phyloP scores from a whole-genome alignment of 306 rosid genomes.

The Gastrolobium bilobum region DNA sequence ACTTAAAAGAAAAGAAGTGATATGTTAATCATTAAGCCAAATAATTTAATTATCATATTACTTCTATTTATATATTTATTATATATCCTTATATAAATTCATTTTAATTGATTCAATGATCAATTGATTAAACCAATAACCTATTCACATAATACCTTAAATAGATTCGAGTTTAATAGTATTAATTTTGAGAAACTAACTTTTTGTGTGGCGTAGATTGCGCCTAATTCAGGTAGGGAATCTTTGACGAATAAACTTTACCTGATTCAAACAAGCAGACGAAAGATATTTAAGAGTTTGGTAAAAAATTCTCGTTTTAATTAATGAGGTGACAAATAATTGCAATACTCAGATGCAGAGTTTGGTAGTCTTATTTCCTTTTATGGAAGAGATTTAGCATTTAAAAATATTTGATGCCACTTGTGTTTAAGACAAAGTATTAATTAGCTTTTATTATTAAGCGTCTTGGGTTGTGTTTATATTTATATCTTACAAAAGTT shows the following conservation, averaged over 20 bases:
- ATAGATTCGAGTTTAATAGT: too few relatives aligned
- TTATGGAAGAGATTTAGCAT: background rate
- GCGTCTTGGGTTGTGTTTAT: background rate
- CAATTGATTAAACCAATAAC: too few relatives aligned
- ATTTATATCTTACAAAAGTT: background rate
- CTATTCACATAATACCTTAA: too few relatives aligned
- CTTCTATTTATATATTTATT: too few relatives aligned
- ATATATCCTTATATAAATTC: too few relatives aligned
- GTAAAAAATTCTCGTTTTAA: background rate
- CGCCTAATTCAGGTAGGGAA: background rate
- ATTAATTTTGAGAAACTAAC: background rate
- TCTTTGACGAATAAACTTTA: conserved; percentile 20
- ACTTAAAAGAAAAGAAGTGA: too few relatives aligned
- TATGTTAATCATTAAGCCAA: too few relatives aligned
- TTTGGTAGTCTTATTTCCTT: background rate
- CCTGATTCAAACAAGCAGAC: conserved; percentile 23
- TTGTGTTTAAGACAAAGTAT: background rate
- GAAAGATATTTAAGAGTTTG: conserved; percentile 15
- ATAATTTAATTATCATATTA: too few relatives aligned
- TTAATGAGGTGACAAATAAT: background rate
- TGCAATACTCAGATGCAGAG: background rate
- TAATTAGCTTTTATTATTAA: background rate
- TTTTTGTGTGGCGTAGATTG: conserved; percentile 38
- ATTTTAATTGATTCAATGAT: too few relatives aligned
- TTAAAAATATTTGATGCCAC: background rate